These are phyloP conservation scores for Oleoguttula mirabilis DNA, from an alignment of 495 filamentous ascomycete genomes.

Conservation along the genomic window DNA sequence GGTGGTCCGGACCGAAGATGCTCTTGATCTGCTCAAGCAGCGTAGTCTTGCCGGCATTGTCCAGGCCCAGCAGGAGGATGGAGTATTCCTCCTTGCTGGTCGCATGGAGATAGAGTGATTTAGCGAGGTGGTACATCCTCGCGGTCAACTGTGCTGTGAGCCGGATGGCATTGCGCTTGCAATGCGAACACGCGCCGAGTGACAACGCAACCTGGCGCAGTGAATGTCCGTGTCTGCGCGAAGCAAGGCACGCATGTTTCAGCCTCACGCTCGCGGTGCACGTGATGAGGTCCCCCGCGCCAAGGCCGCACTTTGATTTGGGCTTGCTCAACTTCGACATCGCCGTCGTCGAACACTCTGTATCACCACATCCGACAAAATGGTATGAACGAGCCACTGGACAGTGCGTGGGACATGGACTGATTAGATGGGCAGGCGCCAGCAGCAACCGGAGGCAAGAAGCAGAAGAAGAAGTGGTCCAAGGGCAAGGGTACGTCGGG, in stretches of 20 bases:
- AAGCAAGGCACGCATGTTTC: neutral
- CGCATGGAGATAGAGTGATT: conserved; percentile 83
- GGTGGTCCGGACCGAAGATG: conserved; percentile 52
- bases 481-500: conserved; percentile 99
- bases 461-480: conserved; percentile 99
- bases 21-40: conserved; percentile 93
- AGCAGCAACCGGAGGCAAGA: conserved; percentile 63
- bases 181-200: neutral
- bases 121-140: conserved; percentile 89
- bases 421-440: conserved; percentile 13
- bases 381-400: conserved; percentile 1
- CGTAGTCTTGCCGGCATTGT: conserved; percentile 97
- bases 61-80: conserved; percentile 88
- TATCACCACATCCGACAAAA: neutral
- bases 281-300: neutral
- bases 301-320: conserved; percentile 1
- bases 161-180: neutral
- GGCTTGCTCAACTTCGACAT: conserved; percentile 1
- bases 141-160: neutral
- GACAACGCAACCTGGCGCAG: neutral
- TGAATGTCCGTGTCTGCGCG: neutral
- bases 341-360: conserved; percentile 1
- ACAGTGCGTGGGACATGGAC: neutral
- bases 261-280: neutral
- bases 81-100: conserved; percentile 99